phyloP scores from a whole-genome alignment of 305 asterid species.

The Fraxinus greggii region DNA sequence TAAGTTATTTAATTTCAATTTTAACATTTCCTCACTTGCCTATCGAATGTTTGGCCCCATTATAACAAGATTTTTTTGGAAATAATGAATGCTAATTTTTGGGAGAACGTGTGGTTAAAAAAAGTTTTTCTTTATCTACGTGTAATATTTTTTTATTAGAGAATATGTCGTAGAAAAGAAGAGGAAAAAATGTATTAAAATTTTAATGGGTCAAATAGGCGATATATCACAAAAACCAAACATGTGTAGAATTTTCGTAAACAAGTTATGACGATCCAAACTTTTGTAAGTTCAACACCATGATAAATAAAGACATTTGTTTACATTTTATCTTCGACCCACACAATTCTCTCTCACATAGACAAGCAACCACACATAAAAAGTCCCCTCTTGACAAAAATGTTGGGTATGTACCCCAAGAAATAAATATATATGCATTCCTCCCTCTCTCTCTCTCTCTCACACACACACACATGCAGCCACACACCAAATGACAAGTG shows the following conservation, averaged over 20 bases:
- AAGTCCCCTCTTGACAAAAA: conserved; percentile 28
- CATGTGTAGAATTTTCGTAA: neutral
- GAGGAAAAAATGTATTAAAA: too few relatives aligned
- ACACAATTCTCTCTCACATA: neutral
- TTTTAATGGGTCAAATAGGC: too few relatives aligned
- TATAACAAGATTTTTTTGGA: too few relatives aligned
- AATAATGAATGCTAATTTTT: too few relatives aligned
- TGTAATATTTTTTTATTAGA: too few relatives aligned
- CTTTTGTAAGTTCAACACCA: neutral
- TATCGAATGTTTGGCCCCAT: too few relatives aligned
- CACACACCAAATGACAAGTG: conserved; percentile 22
- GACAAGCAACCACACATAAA: conserved; percentile 17
- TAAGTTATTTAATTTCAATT: too few relatives aligned
- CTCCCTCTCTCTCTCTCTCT: conserved; percentile 11
- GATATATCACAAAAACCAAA: neutral
- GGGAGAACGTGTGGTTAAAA: too few relatives aligned
- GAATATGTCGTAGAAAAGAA: too few relatives aligned
- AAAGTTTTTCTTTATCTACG: too few relatives aligned
- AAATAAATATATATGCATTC: conserved; percentile 18
- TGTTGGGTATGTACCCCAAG: conserved; percentile 26
- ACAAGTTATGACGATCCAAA: neutral
- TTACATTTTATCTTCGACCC: too few relatives aligned
- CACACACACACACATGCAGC: neutral
- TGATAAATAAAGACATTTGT: neutral
- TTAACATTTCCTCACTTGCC: too few relatives aligned